A percentile compares a stretch with the other conserved stretches of the same genome.
Evolutionary conservation across 176 grass and related monocot genomes (phyloP).

Genomic region (Rhynchospora pubera): DNA sequence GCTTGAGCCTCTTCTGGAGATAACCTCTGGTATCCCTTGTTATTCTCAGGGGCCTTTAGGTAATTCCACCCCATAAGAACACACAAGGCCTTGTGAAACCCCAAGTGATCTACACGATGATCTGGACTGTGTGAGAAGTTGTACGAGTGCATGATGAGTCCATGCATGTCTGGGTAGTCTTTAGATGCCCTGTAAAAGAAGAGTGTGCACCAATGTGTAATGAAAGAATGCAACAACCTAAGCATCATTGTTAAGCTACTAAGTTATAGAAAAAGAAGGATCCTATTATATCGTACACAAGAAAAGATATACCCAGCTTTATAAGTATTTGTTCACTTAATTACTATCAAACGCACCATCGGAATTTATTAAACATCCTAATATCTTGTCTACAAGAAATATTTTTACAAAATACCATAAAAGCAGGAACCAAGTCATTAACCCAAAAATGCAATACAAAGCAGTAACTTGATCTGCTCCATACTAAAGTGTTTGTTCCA

Average conservation of each 20-base stretch:
- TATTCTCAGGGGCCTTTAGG: conserved; percentile 78
- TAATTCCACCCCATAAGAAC: conserved; percentile 96
- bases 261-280: background rate
- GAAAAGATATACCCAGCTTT: background rate
- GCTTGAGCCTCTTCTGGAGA: conserved; percentile 68
- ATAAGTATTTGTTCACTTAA: background rate
- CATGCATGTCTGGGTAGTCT: conserved; percentile 87
- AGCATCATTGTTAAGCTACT: background rate
- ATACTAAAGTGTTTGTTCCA: too few species aligned
- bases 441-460: too few species aligned
- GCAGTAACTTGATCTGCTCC: too few species aligned
- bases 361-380: background rate
- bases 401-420: background rate
- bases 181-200: conserved; percentile 74
- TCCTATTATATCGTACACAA: background rate
- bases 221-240: conserved; percentile 2
- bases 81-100: conserved; percentile 95
- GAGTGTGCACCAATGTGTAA: conserved; percentile 9
- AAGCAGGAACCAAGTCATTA: too few species aligned
- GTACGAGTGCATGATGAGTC: conserved; percentile 80
- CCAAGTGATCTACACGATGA: conserved; percentile 70
- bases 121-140: conserved; percentile 57
- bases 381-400: background rate
- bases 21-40: conserved; percentile 81
- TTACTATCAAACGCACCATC: background rate